phyloP scores from a whole-genome alignment of 2,329 filamentous ascomycete species.

The Pseudocercospora fijiensis region DNA sequence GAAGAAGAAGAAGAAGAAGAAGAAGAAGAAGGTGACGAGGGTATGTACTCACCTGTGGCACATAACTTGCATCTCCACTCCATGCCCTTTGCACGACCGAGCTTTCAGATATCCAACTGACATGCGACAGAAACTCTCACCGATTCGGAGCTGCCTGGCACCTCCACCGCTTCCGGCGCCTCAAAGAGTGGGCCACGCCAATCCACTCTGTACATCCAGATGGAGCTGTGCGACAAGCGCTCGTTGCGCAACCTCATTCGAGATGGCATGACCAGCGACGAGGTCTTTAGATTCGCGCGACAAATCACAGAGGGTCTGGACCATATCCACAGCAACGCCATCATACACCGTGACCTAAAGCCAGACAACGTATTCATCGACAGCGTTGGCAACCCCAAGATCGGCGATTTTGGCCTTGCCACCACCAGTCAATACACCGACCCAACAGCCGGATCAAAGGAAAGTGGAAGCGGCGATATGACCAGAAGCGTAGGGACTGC shows the following conservation, averaged over 20 bases:
- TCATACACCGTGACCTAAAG: conserved; percentile 94
- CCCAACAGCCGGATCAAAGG: conserved; percentile 39
- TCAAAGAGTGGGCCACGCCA: neutral
- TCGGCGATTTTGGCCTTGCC: conserved; percentile 93
- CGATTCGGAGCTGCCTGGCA: neutral
- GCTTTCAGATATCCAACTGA: neutral
- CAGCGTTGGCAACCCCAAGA: conserved; percentile 82
- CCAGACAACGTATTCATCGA: conserved; percentile 98
- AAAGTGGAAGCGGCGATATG: conserved; percentile 55
- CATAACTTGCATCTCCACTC: neutral
- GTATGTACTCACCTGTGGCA: neutral
- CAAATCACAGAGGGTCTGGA: conserved; percentile 86
- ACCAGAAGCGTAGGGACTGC: conserved; percentile 73
- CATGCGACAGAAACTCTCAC: conserved; percentile 30
- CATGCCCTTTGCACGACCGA: neutral
- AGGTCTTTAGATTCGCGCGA: conserved; percentile 86
- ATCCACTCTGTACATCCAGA: conserved; percentile 86
- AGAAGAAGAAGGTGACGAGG: conserved; percentile 40
- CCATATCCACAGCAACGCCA: conserved; percentile 85
- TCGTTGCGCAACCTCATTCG: conserved; percentile 86
- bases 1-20: conserved; percentile 41
- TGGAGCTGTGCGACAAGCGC: conserved; percentile 96
- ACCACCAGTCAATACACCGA: conserved; percentile 78
- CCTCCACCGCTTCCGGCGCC: conserved; percentile 3
- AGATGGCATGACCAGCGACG: conserved; percentile 70